Base-by-base conservation (phyloP, 768 basidiomycete species). In the Collybia mongolica region DNA sequence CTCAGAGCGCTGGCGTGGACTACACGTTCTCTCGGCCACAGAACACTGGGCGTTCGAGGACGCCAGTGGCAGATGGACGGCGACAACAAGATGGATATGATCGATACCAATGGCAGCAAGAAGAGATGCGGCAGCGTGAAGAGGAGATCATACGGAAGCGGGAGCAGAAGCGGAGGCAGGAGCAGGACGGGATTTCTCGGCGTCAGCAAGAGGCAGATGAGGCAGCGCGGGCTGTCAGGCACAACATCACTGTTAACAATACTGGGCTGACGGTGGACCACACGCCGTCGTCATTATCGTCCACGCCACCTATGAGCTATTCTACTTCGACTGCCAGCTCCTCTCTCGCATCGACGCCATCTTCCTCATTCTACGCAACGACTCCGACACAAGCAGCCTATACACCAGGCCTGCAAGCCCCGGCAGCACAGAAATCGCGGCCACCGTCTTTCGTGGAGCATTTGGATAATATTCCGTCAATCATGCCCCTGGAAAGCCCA, bases 401-500 rank as follows among this genome's bases (percentile, higher is more conserved):
- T 20, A 4, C 61, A 26, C 32, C 32, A 5, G 59, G 61, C 44
- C 41, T 65, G 15, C 59, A 60, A 55, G 60, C 65, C 1, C 61
- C 69, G 7, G 60, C 66, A 48, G 61, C 65, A 14, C 53, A 63
- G 22, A 55, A 57, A n/a, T 64, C 71, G 26, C 75, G 73, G 36
- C 67, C 71, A 54, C 54, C 65, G 37, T 62, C 68, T 38, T 70
- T 66, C 55, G 56, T 59, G 14, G 61, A 62, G 50, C 65, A 38
- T 18, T 29, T 39, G 5, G 38, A 40, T 19, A 23, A 65, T 14
- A 61, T 60, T 19, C 76, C 76, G 15, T 61, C 66, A 32, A 59
- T 71, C 26, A 72, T 87, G 71, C 85, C 88, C n/a, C 65, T 87
- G 12, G 82, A 90, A 65, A 84, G 75, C 55, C 87, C 86, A 29